Evolutionary conservation across 2,329 filamentous ascomycete genomes (phyloP).

Genomic region (Scedosporium aurantiacum): DNA sequence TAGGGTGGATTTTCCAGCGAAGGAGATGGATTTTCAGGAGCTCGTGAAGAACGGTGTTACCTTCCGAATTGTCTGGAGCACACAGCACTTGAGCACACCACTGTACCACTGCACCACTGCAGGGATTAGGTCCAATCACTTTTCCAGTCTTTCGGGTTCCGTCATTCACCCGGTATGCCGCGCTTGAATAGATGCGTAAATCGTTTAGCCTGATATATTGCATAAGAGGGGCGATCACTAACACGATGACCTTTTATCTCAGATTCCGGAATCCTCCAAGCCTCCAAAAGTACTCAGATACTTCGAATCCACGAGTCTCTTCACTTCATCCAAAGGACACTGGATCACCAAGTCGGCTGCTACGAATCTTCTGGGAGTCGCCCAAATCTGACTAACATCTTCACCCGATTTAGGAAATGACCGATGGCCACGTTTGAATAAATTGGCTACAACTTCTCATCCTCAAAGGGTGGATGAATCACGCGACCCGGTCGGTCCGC

Average conservation of each 20-base stretch:
- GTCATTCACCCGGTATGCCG: not conserved
- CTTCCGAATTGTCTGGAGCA: too few relatives aligned
- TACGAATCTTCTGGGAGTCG: too few relatives aligned
- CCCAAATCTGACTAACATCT: too few relatives aligned
- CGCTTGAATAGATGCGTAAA: not conserved
- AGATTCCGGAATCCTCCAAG: not conserved
- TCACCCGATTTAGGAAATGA: too few relatives aligned
- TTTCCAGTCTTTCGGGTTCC: not conserved
- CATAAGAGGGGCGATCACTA: not conserved
- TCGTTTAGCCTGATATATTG: not conserved
- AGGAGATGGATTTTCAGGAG: not conserved
- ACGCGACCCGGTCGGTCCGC: too few relatives aligned
- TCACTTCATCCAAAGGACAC: not conserved
- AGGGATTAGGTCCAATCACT: not conserved
- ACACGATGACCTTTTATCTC: not conserved
- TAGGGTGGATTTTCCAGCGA: not conserved
- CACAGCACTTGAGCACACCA: too few relatives aligned
- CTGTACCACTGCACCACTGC: not conserved
- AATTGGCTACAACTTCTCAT: too few relatives aligned
- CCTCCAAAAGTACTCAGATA: not conserved
- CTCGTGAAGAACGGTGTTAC: not conserved
- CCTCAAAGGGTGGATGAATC: too few relatives aligned
- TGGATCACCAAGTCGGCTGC: too few relatives aligned
- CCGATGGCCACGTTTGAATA: too few relatives aligned
- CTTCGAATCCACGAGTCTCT: not conserved